Base-by-base conservation (phyloP, 805 yeast species). In the Ogataea glucozyma region DNA sequence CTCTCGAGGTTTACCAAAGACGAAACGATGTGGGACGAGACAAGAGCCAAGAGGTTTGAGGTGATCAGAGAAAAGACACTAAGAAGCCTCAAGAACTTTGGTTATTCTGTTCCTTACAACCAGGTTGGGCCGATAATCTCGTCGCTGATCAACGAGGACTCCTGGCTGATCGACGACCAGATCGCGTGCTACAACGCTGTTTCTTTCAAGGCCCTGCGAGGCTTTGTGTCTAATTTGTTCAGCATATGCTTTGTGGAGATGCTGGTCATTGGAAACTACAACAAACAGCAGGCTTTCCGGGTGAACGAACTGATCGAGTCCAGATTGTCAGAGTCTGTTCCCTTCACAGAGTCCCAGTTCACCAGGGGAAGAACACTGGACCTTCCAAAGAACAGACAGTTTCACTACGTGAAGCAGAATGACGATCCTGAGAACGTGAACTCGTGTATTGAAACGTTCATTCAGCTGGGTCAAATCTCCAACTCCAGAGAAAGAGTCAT, bases 361-460 rank as follows among this genome's bases (percentile, higher is more conserved):
- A 65, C 72, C 6, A 63, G 68, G 37, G 68, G 69, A 9, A 58
- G 79, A 37, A 70, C 79, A 2, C 62, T 65, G 29, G 53, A 69
- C 29, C 52, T 81, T 30, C 71, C 77, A 12, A 44, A 56, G 5
- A 66, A 65, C 6, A 60, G 67, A 20, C 58, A 62, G 1, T 69
- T 62, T 45, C 71, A 80, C 49, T 82, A 63, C 50, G 80, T 80
- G 41, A 63, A 70, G 20, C 45, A 53, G 1, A 65, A 85, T 38
- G 77, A 73, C 33, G 97, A 90, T 61, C 68, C 74, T 3, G 69
- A 80, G 41, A 88, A 91, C 60, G 74, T 84, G 44, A 91, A 91
- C 58, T 85, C 96, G 0, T 86, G 95, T 62, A 78, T 89, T 52
- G 95, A 87, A 53, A 79, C 87, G 55, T 80, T 78, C 48, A 69